Evolutionary conservation across 441 rosid genomes (phyloP).

Genomic region (Gossypium davidsonii): DNA sequence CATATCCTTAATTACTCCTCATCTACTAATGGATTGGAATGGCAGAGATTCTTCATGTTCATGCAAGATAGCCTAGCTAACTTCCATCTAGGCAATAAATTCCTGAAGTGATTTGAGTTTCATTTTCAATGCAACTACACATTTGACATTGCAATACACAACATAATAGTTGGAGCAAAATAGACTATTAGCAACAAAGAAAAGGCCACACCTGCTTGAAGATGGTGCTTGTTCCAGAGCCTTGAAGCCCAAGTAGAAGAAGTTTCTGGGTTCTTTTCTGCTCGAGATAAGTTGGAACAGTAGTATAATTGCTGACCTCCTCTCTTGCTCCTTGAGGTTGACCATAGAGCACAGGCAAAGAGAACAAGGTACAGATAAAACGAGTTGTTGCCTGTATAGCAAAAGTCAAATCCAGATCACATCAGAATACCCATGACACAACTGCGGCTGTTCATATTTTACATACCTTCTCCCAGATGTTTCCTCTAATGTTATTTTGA

Average conservation of each 20-base stretch:
- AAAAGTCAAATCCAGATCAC: slow-evolving; percentile 25
- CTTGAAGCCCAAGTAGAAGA: slow-evolving; percentile 60
- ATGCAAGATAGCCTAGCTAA: not conserved
- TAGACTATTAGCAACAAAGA: slow-evolving; percentile 2
- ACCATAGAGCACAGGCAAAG: slow-evolving; percentile 64
- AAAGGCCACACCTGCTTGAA: slow-evolving; percentile 62
- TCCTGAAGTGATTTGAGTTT: not conserved
- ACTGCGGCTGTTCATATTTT: not conserved
- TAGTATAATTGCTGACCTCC: slow-evolving; percentile 55
- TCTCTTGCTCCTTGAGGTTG: slow-evolving; percentile 52
- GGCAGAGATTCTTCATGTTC: not conserved
- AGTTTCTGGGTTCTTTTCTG: slow-evolving; percentile 58
- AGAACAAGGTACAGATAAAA: slow-evolving; percentile 57
- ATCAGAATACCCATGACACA: slow-evolving; percentile 14
- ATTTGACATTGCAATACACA: not conserved
- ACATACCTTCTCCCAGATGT: slow-evolving; percentile 96
- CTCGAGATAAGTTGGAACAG: slow-evolving; percentile 62
- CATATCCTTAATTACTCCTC: not conserved
- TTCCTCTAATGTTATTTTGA: slow-evolving; percentile 94
- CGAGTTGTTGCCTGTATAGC: slow-evolving; percentile 72
- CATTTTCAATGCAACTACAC: not conserved
- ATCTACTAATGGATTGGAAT: not conserved
- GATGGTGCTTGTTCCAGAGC: slow-evolving; percentile 80
- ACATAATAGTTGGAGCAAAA: not conserved
- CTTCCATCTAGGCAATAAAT: not conserved